Base-by-base conservation (phyloP, 305 asterid species). In the Fraxinus ornus region DNA sequence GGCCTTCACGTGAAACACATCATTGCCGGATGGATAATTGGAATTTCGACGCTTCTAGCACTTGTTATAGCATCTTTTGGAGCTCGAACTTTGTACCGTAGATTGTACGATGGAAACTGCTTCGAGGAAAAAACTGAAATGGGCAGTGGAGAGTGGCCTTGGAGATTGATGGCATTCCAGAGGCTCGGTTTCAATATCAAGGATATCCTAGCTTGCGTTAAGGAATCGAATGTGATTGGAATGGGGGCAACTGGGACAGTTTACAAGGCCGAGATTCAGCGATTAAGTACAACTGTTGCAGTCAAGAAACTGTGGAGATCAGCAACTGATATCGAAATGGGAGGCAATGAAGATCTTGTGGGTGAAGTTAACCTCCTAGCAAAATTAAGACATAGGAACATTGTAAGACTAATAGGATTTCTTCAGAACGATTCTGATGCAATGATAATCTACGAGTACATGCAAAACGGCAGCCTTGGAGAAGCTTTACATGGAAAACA, bases 81-180 rank as follows among this genome's bases (percentile, higher is more conserved):
- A 15, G 91, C 82, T 21, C 84, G 90, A 49, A 84, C 84, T 76
- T 70, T 91, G 22, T 92, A 91, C 86, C 73, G 72, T 68, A 90
- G 78, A 85, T 94, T 97, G 92, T 81, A 84, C 28, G 89, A 90
- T 24, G 97, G 95, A 44, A 84, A 85, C 76, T 93, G 95, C 87
- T 90, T 94, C 33, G 90, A 87, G 87, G 91, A 88, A 78, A 91
- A 89, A 70, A 87, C 89, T 17, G 93, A 90, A 85, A 81, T 80
- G 26, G 87, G 89, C 76, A 87, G 77, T 24, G 91, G 90, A 2
- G 91, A 85, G 44, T 93, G 98, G 98, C 98, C 97, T 0, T 94
- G 97, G 98, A 89, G 97, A 80, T 84, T 94, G 80, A 92, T 93
- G 97, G 95, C 93, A 36, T 94, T 94, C 88, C 98, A 94, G 88